Base-by-base conservation (phyloP, 345 rosid species). In the Camelina hispida region DNA sequence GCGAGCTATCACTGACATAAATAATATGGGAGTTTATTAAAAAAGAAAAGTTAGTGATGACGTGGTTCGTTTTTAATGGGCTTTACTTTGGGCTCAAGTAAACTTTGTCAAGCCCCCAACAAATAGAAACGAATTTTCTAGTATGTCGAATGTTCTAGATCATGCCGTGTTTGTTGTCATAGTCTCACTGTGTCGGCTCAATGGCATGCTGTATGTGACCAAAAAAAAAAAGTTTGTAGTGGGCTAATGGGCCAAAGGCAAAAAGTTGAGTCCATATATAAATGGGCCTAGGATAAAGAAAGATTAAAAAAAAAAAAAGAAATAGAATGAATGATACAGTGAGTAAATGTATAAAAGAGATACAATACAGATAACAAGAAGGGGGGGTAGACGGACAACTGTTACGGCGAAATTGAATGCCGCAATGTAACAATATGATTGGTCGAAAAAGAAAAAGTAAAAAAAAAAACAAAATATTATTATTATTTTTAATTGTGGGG, bases 361-460 rank as follows among this genome's bases (percentile, higher is more conserved):
- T 37, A 20, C 32, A 51, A 43, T 46, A 73, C 7, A 74, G 58
- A 73, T 18, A 55, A 55, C 22, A 63, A 47, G 9, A 23, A n/a
- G 20, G 8, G 8, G 35, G 35, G 50, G 51, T 57, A 66, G 66
- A 74, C 34, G 53, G 69, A 75, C 74, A 75, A 75, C 73, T 75
- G 79, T 75, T 75, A 68, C 69, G 74, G 79, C 73, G 47, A 59
- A 59, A 75, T 63, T 58, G 73, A 75, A 75, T 51, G 68, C 62
- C 61, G 79, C 54, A 75, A 20, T 68, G 79, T 53, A 75, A 20
- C 43, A 55, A 16, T 76, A 61, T 76, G 75, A 76, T 71, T 77
- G 76, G 76, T 58, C 12, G 11, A 63, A 48, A 71, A 54, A 14
- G 30, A 63, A 69, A 43, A 63, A 50, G 42, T 1, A 53, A 50